Conservation (phyloP, 768 basidiomycete genomes). For the Mycena belliarum region DNA sequence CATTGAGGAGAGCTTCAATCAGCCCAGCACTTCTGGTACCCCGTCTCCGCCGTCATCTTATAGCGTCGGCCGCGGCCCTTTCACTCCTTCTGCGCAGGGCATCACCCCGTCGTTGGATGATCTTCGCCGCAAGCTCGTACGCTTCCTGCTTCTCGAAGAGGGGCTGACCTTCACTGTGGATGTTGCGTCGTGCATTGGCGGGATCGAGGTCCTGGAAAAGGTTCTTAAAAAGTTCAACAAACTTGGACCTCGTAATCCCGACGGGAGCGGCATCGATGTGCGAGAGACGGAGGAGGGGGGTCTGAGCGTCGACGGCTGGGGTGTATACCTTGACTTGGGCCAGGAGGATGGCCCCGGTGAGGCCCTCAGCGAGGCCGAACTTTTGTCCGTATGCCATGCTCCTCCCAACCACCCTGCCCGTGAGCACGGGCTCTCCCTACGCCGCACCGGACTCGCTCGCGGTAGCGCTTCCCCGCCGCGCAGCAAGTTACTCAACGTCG, state of each 20-base stretch:
- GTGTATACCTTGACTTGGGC: constrained; percentile 70
- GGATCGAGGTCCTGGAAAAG: constrained; percentile 84
- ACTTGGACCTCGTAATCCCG: constrained; percentile 42
- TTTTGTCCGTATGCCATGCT: constrained; percentile 82
- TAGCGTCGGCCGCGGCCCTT: constrained; percentile 62
- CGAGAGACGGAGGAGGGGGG: constrained; percentile 74
- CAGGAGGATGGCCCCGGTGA: constrained; percentile 57
- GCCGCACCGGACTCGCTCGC: constrained; percentile 49
- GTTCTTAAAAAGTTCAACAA: constrained; percentile 91
- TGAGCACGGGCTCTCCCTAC: constrained; percentile 76
- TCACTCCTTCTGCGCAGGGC: constrained; percentile 46
- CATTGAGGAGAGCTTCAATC: constrained; percentile 64
- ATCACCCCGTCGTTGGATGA: constrained; percentile 67
- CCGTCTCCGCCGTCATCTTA: constrained; percentile 52
- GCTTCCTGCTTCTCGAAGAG: constrained; percentile 85
- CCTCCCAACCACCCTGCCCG: constrained; percentile 77
- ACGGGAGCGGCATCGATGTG: constrained; percentile 45
- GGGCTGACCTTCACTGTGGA: constrained; percentile 77
- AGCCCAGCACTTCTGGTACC: constrained; percentile 35
- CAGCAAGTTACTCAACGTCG: constrained; percentile 25
- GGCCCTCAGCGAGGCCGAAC: constrained; percentile 78
- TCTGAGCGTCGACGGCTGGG: constrained; percentile 87
- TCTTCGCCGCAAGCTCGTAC: constrained; percentile 80
- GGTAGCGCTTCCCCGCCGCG: constrained; percentile 39
- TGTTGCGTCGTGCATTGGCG: constrained; percentile 76